Percentiles rank a stretch among this genome's conserved stretches.
Evolutionary conservation across 2,329 filamentous ascomycete genomes (phyloP).

Genomic region (Verticillium longisporum): DNA sequence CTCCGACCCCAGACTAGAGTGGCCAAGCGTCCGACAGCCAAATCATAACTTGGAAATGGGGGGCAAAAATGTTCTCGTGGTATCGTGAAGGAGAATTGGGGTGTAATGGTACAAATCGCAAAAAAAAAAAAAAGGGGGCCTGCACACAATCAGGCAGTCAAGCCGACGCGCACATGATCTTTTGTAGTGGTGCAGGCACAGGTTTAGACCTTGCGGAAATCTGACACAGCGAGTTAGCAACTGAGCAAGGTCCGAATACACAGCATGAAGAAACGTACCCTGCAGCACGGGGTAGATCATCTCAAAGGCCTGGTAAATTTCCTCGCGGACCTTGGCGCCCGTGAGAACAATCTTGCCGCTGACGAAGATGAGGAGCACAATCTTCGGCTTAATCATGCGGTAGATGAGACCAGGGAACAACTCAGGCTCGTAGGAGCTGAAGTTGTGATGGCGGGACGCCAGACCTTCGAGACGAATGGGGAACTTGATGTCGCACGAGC

Average conservation of each 20-base stretch:
- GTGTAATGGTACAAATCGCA: slow-evolving; percentile 31
- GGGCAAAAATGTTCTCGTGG: slow-evolving; percentile 34
- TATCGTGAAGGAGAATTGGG: slow-evolving; percentile 33
- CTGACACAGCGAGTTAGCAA: slow-evolving; percentile 20
- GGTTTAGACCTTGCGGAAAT: slow-evolving; percentile 51
- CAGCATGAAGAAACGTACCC: slow-evolving; percentile 44
- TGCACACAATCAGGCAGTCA: not conserved
- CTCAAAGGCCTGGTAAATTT: slow-evolving; percentile 95
- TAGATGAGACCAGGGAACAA: slow-evolving; percentile 99
- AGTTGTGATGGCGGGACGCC: slow-evolving; percentile 96
- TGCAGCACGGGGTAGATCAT: slow-evolving; percentile 95
- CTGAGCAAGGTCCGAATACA: not conserved
- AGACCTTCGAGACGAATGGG: slow-evolving; percentile 94
- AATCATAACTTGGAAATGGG: slow-evolving; percentile 4
- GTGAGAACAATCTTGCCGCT: slow-evolving; percentile 97
- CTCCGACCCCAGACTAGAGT: not conserved
- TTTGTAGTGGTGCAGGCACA: not conserved
- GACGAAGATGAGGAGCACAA: slow-evolving; percentile 95
- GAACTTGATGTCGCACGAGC: slow-evolving; percentile 99
- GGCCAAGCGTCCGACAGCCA: slow-evolving; percentile 3
- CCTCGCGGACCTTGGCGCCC: slow-evolving; percentile 94
- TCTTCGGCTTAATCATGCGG: slow-evolving; percentile 99
- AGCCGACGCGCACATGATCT: not conserved
- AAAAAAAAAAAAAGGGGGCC: slow-evolving; percentile 10
- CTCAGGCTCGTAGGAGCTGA: slow-evolving; percentile 98